A percentile compares a stretch with the other conserved stretches of the same genome.
phyloP scores from a whole-genome alignment of 495 filamentous ascomycete species.

The Tuber borchii region DNA sequence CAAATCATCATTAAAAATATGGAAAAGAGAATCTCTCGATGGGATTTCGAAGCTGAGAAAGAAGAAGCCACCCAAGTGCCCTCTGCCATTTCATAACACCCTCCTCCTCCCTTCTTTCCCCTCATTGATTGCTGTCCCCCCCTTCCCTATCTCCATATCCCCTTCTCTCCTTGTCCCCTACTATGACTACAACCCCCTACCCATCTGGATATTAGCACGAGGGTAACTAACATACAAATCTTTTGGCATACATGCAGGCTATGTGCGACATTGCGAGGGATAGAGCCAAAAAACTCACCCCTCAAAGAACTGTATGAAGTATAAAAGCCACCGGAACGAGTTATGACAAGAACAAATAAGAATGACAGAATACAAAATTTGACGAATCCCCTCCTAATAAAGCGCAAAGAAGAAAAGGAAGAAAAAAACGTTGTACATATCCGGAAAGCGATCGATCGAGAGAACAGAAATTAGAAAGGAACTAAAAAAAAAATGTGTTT shows the following conservation, averaged over 20 bases:
- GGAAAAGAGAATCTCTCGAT: slow-evolving; percentile 63
- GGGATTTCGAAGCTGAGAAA: slow-evolving; percentile 61
- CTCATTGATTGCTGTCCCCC: not conserved
- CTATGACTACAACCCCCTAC: slow-evolving; percentile 15
- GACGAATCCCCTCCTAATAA: slow-evolving; percentile 34
- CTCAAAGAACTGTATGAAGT: slow-evolving; percentile 20
- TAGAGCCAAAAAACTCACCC: slow-evolving; percentile 37
- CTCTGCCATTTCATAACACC: slow-evolving; percentile 22
- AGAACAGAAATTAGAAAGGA: slow-evolving; percentile 2
- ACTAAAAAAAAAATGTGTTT: slow-evolving; percentile 36
- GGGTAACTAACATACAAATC: slow-evolving; percentile 28
- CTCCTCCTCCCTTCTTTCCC: slow-evolving; percentile 6
- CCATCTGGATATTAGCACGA: slow-evolving; percentile 14
- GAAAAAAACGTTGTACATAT: slow-evolving; percentile 27
- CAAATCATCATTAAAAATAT: slow-evolving; percentile 78
- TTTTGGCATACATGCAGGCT: slow-evolving; percentile 46
- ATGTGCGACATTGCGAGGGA: slow-evolving; percentile 64
- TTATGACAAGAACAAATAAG: slow-evolving; percentile 10
- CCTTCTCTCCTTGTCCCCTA: not conserved
- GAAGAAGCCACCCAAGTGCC: slow-evolving; percentile 60
- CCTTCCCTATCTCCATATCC: not conserved
- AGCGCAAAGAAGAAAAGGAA: slow-evolving; percentile 35
- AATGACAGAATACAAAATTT: slow-evolving; percentile 34
- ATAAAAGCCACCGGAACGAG: slow-evolving; percentile 26
- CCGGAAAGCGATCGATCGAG: slow-evolving; percentile 18